These are phyloP conservation scores for Strobilomyces dryophilus DNA, from an alignment of 768 basidiomycete species.

Conservation along the genomic window DNA sequence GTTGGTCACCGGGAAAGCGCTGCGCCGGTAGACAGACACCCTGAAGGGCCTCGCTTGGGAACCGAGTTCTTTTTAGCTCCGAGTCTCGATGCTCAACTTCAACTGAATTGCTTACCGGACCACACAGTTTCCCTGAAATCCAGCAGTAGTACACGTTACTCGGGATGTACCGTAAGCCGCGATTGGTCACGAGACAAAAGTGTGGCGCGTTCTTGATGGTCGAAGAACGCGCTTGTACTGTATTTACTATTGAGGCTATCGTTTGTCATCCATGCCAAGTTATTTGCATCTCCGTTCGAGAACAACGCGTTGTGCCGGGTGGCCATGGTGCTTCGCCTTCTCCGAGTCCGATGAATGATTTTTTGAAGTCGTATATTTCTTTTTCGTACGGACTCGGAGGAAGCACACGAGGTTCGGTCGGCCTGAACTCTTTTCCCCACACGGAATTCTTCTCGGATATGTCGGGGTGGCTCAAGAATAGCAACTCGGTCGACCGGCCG, in stretches of 20 bases:
- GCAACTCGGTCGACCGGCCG: neutral
- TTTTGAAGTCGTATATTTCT: neutral
- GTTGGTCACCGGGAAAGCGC: constrained; percentile 44
- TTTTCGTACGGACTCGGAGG: neutral
- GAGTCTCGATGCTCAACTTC: neutral
- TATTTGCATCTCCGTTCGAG: neutral
- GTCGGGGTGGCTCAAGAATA: neutral
- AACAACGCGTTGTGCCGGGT: constrained; percentile 4
- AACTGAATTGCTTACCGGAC: constrained; percentile 5
- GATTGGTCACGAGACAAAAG: constrained; percentile 33
- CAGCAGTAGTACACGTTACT: constrained; percentile 31
- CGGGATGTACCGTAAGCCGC: constrained; percentile 39
- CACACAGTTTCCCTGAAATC: constrained; percentile 28
- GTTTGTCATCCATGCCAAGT: neutral
- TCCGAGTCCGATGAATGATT: neutral
- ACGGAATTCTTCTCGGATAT: neutral
- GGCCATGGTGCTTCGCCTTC: neutral
- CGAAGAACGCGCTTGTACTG: too few relatives aligned
- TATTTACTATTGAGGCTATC: neutral
- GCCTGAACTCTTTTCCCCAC: neutral
- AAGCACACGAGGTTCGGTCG: neutral
- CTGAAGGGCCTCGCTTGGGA: constrained; percentile 47
- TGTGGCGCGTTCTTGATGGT: too few relatives aligned
- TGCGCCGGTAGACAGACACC: constrained; percentile 52
- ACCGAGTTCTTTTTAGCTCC: constrained; percentile 49